Base-by-base conservation (phyloP, 805 yeast genomes). In the Cephaloascus fragrans region DNA sequence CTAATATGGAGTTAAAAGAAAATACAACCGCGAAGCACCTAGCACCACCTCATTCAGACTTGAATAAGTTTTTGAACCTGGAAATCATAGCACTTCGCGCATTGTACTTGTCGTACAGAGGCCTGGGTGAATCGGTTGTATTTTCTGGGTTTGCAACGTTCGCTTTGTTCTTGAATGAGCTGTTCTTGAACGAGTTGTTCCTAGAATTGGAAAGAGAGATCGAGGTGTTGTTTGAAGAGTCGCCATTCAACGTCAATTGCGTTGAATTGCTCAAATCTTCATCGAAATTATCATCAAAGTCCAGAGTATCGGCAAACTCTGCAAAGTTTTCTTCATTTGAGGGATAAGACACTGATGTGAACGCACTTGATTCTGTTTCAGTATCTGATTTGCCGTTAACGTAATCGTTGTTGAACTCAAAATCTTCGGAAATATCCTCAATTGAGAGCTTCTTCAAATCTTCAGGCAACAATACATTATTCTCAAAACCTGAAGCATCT, bases 401-500 rank as follows among this genome's bases (percentile, higher is more conserved):
- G 5, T 23, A 23, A 23, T 23, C 28, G 28, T 23, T 23, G 12
- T 23, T 23, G 12, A 23, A 23, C 6, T 23, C 28, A 23, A 8
- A 6, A 23, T 23, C 12, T 23, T 6, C 6, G 6, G 6, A 6
- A 12, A 23, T 23, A 23, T 23, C 28, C 12, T 6, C 6, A 23
- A 23, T 23, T n/a, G n/a, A n/a, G n/a, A n/a, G n/a, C n/a, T n/a
- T n/a, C 12, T 23, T 23, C 6, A 23, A 23, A 23, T 23, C 64
- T 15, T 53, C 60, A 2, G 59, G 59, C 31, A 53, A 56, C 9
- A 75, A 46, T n/a, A 67, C 67, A 49, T 77, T 77, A 59, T 77
- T 77, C 35, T 65, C 71, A 43, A 59, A 67, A 3, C 81, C 81
- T 28, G 59, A 44, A 3, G 48, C 56, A 47, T 71, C 78, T 16